Evolutionary conservation across 805 yeast genomes (phyloP).

Genomic region (Priceomyces haplophilus): DNA sequence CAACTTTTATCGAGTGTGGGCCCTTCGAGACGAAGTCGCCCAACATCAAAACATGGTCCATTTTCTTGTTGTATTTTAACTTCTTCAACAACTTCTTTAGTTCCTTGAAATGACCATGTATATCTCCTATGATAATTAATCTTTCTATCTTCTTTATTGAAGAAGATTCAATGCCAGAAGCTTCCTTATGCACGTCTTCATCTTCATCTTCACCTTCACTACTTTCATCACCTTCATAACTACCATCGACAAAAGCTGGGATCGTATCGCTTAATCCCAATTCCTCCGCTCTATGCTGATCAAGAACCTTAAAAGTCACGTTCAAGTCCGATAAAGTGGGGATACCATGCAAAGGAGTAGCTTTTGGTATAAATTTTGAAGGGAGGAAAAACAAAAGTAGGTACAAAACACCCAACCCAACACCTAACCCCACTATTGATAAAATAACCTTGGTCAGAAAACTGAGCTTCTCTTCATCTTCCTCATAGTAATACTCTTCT

Average conservation of each 20-base stretch:
- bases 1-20: constrained; percentile 63
- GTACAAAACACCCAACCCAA: constrained; percentile 19
- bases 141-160: constrained; percentile 33
- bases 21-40: constrained; percentile 92
- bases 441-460: constrained; percentile 14
- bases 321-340: constrained; percentile 21
- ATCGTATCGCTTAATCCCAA: constrained; percentile 13
- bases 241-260: not conserved
- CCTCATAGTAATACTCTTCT: constrained; percentile 3
- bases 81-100: constrained; percentile 52
- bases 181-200: constrained; percentile 7
- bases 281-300: constrained; percentile 10
- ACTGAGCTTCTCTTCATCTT: constrained; percentile 14
- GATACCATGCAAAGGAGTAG: constrained; percentile 24
- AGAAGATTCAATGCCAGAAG: not conserved
- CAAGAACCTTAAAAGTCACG: constrained; percentile 25
- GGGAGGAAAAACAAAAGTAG: constrained; percentile 35
- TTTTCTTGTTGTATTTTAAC: constrained; percentile 41
- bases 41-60: constrained; percentile 62
- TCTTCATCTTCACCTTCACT: constrained; percentile 4
- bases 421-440: constrained; percentile 11
- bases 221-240: too few relatives aligned
- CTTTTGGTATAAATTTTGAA: constrained; percentile 30
- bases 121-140: constrained; percentile 75
- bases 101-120: constrained; percentile 73